Conservation (phyloP, 495 filamentous ascomycete species). For the Opeltia flavorubescens region DNA sequence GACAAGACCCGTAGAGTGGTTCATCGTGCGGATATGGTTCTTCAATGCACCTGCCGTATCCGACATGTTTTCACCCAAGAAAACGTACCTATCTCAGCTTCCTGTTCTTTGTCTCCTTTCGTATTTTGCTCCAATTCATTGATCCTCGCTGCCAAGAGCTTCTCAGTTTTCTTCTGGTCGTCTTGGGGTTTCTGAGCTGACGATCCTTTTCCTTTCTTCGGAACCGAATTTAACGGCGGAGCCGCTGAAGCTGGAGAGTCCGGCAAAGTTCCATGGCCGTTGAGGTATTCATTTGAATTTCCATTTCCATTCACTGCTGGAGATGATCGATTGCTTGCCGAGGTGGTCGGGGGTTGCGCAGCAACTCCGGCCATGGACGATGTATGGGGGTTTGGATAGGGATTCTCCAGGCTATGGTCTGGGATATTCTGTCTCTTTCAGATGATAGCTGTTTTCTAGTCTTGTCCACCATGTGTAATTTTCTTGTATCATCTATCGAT, state of each 20-base stretch:
- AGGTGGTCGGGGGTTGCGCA: conserved; percentile 9
- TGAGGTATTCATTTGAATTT: conserved; percentile 15
- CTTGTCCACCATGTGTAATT: no score
- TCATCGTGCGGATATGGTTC: not conserved
- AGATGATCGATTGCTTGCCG: conserved; percentile 10
- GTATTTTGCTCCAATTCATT: conserved; percentile 88
- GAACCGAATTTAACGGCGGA: conserved; percentile 19
- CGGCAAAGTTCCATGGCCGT: conserved; percentile 16
- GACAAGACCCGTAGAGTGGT: no score
- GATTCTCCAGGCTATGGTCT: no score
- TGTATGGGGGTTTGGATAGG: not conserved
- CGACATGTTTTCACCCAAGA: not conserved
- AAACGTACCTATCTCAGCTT: conserved; percentile 86
- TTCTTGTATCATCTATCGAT: no score
- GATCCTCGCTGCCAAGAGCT: conserved; percentile 83
- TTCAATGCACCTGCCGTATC: not conserved
- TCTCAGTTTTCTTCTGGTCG: conserved; percentile 39
- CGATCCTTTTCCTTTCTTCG: conserved; percentile 56
- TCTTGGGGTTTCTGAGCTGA: conserved; percentile 68
- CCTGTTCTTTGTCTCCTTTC: conserved; percentile 87
- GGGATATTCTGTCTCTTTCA: no score
- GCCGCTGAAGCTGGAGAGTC: conserved; percentile 20
- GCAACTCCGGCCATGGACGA: conserved; percentile 14
- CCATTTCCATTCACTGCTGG: conserved; percentile 11
- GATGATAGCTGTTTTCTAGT: no score